Conservation (phyloP, 108 stramenopile genomes). For the Nitzschia sp. region DNA sequence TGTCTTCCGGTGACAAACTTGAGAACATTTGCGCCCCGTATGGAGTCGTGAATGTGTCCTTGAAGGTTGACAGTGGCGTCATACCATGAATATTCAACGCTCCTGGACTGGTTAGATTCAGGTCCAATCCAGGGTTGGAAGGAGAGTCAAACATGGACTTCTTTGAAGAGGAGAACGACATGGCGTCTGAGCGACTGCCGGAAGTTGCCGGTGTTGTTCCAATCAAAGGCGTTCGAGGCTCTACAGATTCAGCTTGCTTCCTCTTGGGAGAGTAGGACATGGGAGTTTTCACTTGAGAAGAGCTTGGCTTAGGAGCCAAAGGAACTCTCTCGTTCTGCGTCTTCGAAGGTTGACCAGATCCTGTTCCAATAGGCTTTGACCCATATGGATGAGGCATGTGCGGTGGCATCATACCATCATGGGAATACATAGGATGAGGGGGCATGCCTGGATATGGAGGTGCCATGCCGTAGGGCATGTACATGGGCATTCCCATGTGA, state of each 20-base stretch:
- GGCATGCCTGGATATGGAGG: constrained; percentile 39
- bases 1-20: constrained; percentile 40
- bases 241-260: background rate
- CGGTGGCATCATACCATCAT: constrained; percentile 19
- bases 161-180: constrained; percentile 15
- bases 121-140: constrained; percentile 11
- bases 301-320: constrained; percentile 29
- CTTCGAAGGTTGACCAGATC: background rate
- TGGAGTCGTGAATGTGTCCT: constrained; percentile 41
- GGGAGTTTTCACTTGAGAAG: background rate
- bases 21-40: constrained; percentile 23
- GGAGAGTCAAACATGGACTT: constrained; percentile 45
- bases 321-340: constrained; percentile 16
- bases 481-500: constrained; percentile 28
- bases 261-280: constrained; percentile 16
- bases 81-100: constrained; percentile 43
- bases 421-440: constrained; percentile 33
- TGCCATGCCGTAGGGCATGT: constrained; percentile 32
- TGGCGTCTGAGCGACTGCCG: constrained; percentile 2
- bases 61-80: constrained; percentile 44
- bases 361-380: background rate
- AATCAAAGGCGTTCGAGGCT: background rate
- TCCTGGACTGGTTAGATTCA: constrained; percentile 29
- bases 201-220: constrained; percentile 14
- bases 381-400: constrained; percentile 13